These are phyloP conservation scores for Aureoboletus auriporus DNA, from an alignment of 768 basidiomycete genomes.

Conservation along the genomic window DNA sequence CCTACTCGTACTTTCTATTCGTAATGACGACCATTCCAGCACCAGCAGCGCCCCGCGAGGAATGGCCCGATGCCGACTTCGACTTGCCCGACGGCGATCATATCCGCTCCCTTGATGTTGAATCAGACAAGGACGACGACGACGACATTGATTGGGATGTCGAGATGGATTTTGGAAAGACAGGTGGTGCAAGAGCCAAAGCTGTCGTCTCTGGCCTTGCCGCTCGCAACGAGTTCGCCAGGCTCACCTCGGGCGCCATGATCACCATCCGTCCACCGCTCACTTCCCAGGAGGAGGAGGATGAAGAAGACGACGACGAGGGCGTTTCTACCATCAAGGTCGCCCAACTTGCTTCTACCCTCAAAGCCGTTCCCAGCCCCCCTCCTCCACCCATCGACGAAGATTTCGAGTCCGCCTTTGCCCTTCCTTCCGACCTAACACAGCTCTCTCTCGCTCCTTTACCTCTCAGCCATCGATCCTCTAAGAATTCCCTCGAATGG, in stretches of 20 bases:
- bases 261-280: constrained; percentile 66
- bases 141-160: constrained; percentile 78
- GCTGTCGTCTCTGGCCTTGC: constrained; percentile 36
- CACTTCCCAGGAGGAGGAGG: constrained; percentile 41
- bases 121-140: constrained; percentile 60
- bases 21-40: constrained; percentile 60
- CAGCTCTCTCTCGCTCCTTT: constrained; percentile 78
- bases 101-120: constrained; percentile 54
- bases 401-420: constrained; percentile 82
- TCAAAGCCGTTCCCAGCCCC: constrained; percentile 32
- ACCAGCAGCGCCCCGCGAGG: constrained; percentile 59
- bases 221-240: constrained; percentile 39
- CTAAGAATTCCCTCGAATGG: constrained; percentile 85
- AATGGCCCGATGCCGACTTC: constrained; percentile 87
- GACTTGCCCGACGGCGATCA: constrained; percentile 74
- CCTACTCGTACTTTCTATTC: constrained; percentile 18
- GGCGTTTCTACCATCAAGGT: constrained; percentile 84
- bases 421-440: constrained; percentile 75
- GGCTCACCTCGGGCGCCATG: constrained; percentile 19
- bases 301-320: constrained; percentile 76
- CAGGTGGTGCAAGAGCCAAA: constrained; percentile 47
- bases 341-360: constrained; percentile 40
- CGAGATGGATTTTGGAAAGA: constrained; percentile 65
- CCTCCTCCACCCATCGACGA: constrained; percentile 49
- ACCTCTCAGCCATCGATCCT: constrained; percentile 70